phyloP scores from a whole-genome alignment of 2,329 filamentous ascomycete genomes.

The Aspergillus texensis region DNA sequence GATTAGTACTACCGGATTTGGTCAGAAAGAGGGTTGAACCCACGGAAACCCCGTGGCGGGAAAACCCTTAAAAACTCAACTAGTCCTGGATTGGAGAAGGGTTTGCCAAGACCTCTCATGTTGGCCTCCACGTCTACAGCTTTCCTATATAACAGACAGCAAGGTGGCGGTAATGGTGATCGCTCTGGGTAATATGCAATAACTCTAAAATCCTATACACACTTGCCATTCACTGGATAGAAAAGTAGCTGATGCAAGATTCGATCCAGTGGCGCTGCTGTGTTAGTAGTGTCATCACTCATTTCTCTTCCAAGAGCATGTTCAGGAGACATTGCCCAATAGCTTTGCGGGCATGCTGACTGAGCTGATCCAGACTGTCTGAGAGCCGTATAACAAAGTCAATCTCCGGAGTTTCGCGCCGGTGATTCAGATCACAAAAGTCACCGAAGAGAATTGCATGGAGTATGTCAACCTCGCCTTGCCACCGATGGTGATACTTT shows the following conservation, averaged over 20 bases:
- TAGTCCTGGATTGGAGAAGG: neutral
- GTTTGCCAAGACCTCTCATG: neutral
- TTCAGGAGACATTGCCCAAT: neutral
- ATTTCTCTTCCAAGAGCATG: neutral
- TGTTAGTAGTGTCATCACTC: neutral
- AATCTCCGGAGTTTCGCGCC: neutral
- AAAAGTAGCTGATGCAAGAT: neutral
- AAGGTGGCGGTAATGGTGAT: neutral
- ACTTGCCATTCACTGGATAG: neutral
- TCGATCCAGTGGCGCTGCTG: neutral
- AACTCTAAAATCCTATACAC: neutral
- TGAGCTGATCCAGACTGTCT: neutral
- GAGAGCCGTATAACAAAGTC: neutral
- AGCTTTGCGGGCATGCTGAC: neutral
- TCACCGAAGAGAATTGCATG: neutral
- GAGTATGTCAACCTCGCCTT: neutral
- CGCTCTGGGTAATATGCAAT: neutral
- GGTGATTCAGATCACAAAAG: neutral
- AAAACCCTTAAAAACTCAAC: neutral
- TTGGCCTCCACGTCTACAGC: neutral
- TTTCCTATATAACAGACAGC: neutral
- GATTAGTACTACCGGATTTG: neutral
- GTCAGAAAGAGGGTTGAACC: neutral
- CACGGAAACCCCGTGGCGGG: neutral
- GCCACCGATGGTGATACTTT: neutral